Percentiles rank a stretch among this genome's conserved stretches.
These are phyloP conservation scores for Kuraishia piskuri DNA, from an alignment of 805 yeast species.

Conservation along the genomic window DNA sequence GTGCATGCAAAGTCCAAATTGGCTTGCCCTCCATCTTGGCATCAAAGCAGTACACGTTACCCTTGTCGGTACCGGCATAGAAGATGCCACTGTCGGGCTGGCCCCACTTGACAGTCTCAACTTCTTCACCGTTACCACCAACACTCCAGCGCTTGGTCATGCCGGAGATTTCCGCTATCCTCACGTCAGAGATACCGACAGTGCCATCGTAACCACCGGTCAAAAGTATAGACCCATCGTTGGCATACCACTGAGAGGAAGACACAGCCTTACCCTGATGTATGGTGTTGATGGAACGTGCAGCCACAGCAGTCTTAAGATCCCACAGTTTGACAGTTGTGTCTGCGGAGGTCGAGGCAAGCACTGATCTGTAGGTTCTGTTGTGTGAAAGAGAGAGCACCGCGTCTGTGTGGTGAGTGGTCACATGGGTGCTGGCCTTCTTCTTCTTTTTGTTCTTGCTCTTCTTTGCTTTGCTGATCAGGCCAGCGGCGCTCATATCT, in stretches of 20 bases:
- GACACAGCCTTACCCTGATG: constrained; percentile 82
- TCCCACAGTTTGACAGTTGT: constrained; percentile 95
- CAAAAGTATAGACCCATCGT: constrained; percentile 61
- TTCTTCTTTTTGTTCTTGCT: constrained; percentile 47
- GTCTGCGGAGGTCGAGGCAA: constrained; percentile 95
- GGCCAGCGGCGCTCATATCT: constrained; percentile 9
- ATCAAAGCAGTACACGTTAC: constrained; percentile 84
- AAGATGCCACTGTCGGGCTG: constrained; percentile 40
- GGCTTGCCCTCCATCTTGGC: constrained; percentile 62
- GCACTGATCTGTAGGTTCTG: constrained; percentile 67
- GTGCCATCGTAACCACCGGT: constrained; percentile 93
- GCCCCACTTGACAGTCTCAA: constrained; percentile 76
- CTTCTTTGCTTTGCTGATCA: constrained; percentile 25
- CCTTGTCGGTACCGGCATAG: constrained; percentile 87
- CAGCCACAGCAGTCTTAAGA: constrained; percentile 64
- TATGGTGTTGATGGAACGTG: constrained; percentile 59
- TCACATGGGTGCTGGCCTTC: constrained; percentile 39
- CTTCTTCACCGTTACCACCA: constrained; percentile 55
- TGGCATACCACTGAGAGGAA: constrained; percentile 76
- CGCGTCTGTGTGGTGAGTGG: constrained; percentile 88
- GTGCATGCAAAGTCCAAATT: constrained; percentile 94
- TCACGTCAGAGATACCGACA: constrained; percentile 76
- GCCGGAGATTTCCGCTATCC: constrained; percentile 52
- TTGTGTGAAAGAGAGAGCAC: constrained; percentile 83
- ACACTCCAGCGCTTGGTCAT: constrained; percentile 62